These are phyloP conservation scores for Apiospora kogelbergensis DNA, from an alignment of 2,329 filamentous ascomycete genomes.

Conservation along the genomic window DNA sequence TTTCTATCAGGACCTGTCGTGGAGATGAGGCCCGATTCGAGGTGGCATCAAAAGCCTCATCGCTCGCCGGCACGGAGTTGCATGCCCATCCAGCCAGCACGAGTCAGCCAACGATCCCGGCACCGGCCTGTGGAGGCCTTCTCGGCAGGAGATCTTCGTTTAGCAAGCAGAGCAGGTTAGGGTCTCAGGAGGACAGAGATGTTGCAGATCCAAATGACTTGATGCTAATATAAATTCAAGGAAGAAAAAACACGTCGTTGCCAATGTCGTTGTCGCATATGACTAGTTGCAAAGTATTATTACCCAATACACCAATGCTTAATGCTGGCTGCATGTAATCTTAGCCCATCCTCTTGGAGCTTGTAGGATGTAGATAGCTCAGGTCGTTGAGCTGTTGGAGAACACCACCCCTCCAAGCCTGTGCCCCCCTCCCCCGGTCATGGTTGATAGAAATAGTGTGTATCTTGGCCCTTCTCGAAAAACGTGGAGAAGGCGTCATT, in stretches of 20 bases:
- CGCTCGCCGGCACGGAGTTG: constrained; percentile 9
- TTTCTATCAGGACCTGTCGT: not conserved
- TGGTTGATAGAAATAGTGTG: not conserved
- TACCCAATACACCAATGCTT: not conserved
- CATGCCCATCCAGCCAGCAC: constrained; percentile 9
- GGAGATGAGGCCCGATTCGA: constrained; percentile 10
- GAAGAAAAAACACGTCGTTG: not conserved
- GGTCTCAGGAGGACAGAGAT: constrained; percentile 5
- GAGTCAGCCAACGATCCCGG: constrained; percentile 18
- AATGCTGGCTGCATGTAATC: not conserved
- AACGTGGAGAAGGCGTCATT: constrained; percentile 12
- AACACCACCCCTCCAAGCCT: constrained; percentile 1
- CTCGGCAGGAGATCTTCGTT: constrained; percentile 16
- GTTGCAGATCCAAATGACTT: constrained; percentile 11
- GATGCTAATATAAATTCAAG: not conserved
- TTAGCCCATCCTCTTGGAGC: not conserved
- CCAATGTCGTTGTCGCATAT: not conserved
- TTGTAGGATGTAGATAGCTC: not conserved
- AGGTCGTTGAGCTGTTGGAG: not conserved
- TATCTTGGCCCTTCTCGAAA: constrained; percentile 9
- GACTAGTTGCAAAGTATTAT: not conserved
- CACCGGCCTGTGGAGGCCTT: constrained; percentile 13
- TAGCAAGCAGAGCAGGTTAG: constrained; percentile 11
- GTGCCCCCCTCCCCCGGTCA: not conserved
- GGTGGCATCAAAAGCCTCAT: constrained; percentile 2